Base-by-base conservation (phyloP, 768 basidiomycete species). In the Epithele typhae region DNA sequence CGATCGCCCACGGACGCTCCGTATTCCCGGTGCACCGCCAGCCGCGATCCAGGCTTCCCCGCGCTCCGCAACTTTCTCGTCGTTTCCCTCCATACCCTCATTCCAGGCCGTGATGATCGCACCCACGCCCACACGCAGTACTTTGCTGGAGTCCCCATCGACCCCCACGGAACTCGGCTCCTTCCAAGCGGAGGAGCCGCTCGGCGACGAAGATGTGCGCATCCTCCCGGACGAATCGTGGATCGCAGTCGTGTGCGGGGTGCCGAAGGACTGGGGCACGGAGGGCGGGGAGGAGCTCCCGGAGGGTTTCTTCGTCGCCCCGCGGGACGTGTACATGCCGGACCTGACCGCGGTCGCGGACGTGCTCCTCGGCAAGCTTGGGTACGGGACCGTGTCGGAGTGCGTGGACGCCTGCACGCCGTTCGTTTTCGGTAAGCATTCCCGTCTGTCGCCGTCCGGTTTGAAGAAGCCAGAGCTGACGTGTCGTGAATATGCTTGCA, bases 311-410 rank as follows among this genome's bases (percentile, higher is more conserved):
- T 91, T 76, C 55, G 78, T 88, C 33, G 87, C 86, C 2, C 87
- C 86, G 25, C 73, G 71, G 61, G 79, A 87, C 56, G 79, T 89
- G 30, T 88, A 89, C 63, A 88, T 91, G 81, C 88, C 88, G 15
- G 85, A 91, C 62, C 61, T 91, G 52, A 87, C 79, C 22, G 84
- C 84, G 1, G 72, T 79, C 7, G 81, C 75, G 4, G 86, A 91
- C 57, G 85, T 86, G 17, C 68, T 90, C 12, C 71, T 91, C 30
- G 88, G 88, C 32, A 91, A 90, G 63, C 65, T 91, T 58, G 87
- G 87, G 25, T 91, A 89, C 59, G 87, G 87, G 12, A 87, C 87
- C 0, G 86, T 87, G 37, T 78, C 87, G 1, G 87, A 91, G 58
- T 86, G 84, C 49, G 77, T 89, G 15, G 84, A 88, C 55, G 72